Evolutionary conservation across 371 early-diverging fungal genomes (phyloP).

Genomic region (Sporodiniella umbellata): DNA sequence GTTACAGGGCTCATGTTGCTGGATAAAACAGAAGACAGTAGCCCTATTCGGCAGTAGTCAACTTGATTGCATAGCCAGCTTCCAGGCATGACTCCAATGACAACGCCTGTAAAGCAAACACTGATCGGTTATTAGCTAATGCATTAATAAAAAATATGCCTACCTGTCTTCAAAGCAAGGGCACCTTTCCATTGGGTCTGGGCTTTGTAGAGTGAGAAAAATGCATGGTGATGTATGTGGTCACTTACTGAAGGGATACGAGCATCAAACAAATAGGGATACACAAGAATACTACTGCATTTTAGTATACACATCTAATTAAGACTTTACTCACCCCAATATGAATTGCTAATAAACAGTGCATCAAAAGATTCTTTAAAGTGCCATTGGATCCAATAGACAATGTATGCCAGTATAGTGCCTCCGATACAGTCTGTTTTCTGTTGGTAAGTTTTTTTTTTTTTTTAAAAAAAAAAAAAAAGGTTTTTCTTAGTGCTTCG

Average conservation of each 20-base stretch:
- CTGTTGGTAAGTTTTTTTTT: not conserved
- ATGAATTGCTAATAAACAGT: constrained; percentile 47
- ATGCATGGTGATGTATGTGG: not conserved
- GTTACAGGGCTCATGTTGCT: constrained; percentile 19
- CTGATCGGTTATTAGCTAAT: constrained; percentile 10
- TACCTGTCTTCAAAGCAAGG: constrained; percentile 79
- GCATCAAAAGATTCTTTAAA: constrained; percentile 48
- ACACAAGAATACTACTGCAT: constrained; percentile 29
- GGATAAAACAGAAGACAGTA: constrained; percentile 38
- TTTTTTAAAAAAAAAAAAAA: no score
- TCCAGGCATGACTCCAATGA: constrained; percentile 67
- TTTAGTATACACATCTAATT: not conserved
- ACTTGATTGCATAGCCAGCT: constrained; percentile 51
- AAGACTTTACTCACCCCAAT: constrained; percentile 43
- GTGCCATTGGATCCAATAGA: constrained; percentile 59
- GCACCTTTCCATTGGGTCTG: constrained; percentile 74
- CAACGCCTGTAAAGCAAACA: constrained; percentile 70
- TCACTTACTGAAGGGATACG: constrained; percentile 57
- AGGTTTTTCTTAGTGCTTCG: no score
- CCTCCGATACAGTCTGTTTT: constrained; percentile 67
- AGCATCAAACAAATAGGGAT: constrained; percentile 39
- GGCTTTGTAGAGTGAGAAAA: constrained; percentile 24
- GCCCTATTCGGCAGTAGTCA: constrained; percentile 32
- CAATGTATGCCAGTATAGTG: constrained; percentile 51
- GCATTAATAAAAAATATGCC: not conserved